Evolutionary conservation across 2,329 filamentous ascomycete species (phyloP), one percentile per base, ranked within the genome.

Genomic region (Epichloe scottii): DNA sequence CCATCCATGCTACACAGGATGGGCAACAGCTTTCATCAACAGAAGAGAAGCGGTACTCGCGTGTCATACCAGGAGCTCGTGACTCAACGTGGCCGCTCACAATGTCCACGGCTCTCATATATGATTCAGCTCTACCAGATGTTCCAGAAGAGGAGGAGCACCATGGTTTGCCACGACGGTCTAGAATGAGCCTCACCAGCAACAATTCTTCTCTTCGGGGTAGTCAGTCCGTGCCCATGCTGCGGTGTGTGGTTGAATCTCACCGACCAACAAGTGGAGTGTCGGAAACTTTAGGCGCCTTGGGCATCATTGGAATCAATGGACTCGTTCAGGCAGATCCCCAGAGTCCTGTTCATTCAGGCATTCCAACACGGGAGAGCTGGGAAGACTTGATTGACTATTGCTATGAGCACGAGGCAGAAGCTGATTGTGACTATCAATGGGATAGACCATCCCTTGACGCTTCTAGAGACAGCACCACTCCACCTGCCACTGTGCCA

Each of bases 341-440:
- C 15, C 52, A 35, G 15, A 6, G 70, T 69, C 51, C 63, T 61
- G 12, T 61, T 63, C 7, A 54, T 26, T 17, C 44, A 42, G 19
- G 52, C 54, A 42, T 50, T 49, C 45, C 53, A 15, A 23, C 43
- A 21, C 65, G 66, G 7, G 72, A 75, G 57, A 81, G 69, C 57
- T 85, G 82, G 82, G 82, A 85, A 58, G 80, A 83, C 49, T 80
- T 80, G 55, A 84, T 85, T 54, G 82, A 85, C 60, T 85, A 84
- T 63, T 84, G 79, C 60, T 85, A 85, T 59, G 81, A 84, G 56
- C 78, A 85, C 57, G 81, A 81, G 56, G 79, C 75, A 12, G 82
- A 85, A 62, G 81, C 80, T 7, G 72, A 84, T 62, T 84, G 79
- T 59, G 76, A 84, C 54, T 84, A 82, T 57, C 75, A 81, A 43